Conservation (phyloP, 805 yeast species). For the Candida yuanshanica region DNA sequence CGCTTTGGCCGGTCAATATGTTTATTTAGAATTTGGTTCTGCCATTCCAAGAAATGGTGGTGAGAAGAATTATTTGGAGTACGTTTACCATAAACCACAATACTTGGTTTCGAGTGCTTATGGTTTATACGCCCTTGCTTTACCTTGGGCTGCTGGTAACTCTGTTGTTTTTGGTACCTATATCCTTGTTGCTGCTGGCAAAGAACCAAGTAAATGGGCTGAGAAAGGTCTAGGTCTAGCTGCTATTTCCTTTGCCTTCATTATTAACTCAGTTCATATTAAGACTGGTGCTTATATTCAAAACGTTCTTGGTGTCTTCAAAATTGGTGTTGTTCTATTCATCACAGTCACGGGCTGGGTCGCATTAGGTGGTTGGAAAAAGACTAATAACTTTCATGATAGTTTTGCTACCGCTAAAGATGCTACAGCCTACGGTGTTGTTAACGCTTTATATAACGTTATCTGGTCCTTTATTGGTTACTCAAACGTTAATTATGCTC, state of each 20-base stretch:
- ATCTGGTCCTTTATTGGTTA: constrained; percentile 85
- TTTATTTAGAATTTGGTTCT: constrained; percentile 77
- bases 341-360: constrained; percentile 80
- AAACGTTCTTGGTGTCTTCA: constrained; percentile 62
- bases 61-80: constrained; percentile 76
- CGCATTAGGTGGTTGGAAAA: constrained; percentile 66
- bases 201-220: constrained; percentile 66
- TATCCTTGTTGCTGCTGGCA: constrained; percentile 67
- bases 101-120: constrained; percentile 61
- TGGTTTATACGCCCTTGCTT: constrained; percentile 65
- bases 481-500: constrained; percentile 77
- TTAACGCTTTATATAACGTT: constrained; percentile 72
- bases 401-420: constrained; percentile 48
- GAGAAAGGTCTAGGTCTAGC: constrained; percentile 74
- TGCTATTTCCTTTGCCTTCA: constrained; percentile 63
- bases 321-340: constrained; percentile 62
- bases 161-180: constrained; percentile 78
- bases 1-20: constrained; percentile 57
- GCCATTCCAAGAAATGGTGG: constrained; percentile 81
- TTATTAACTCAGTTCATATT: constrained; percentile 55
- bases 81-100: constrained; percentile 60
- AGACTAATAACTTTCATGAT: constrained; percentile 55
- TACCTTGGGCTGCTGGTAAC: constrained; percentile 86
- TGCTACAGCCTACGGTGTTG: constrained; percentile 64
- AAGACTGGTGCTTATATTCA: constrained; percentile 64